Percentiles rank a stretch among this genome's conserved stretches.
These are phyloP conservation scores for Venturia carpophila DNA, from an alignment of 2,329 filamentous ascomycete genomes.

Conservation along the genomic window DNA sequence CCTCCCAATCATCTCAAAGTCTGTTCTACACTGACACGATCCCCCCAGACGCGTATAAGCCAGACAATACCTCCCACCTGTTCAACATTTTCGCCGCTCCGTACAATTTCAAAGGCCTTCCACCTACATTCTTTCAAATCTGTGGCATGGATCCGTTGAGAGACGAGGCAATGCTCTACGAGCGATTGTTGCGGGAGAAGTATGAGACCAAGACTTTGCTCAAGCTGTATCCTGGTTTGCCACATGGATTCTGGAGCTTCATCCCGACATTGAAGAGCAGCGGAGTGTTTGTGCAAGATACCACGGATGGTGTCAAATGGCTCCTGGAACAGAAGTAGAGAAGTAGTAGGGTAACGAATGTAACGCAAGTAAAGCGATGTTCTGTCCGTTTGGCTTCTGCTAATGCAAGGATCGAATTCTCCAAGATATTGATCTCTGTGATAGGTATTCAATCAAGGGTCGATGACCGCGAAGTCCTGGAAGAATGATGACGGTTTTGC, in stretches of 20 bases:
- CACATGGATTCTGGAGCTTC: constrained; percentile 19
- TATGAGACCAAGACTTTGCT: constrained; percentile 19
- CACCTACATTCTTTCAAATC: constrained; percentile 20
- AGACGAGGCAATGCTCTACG: constrained; percentile 21
- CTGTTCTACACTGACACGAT: neutral
- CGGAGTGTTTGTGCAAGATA: constrained; percentile 14
- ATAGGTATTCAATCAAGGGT: no score
- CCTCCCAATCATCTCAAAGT: neutral
- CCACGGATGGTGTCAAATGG: constrained; percentile 18
- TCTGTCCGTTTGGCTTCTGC: neutral
- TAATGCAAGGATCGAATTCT: neutral
- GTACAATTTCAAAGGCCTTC: constrained; percentile 17
- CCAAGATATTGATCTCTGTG: no score
- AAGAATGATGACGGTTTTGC: no score
- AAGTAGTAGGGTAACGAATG: neutral
- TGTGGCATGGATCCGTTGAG: constrained; percentile 21
- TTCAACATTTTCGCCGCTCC: constrained; percentile 15
- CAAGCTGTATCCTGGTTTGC: constrained; percentile 21
- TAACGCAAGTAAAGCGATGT: no score
- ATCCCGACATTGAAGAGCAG: constrained; percentile 10
- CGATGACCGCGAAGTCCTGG: no score
- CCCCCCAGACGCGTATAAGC: constrained; percentile 7
- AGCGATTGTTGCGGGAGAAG: constrained; percentile 20
- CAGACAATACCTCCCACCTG: constrained; percentile 16
- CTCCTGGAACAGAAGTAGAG: constrained; percentile 16